Conservation (phyloP, 2,329 filamentous ascomycete species). For the Talaromyces rugulosus region DNA sequence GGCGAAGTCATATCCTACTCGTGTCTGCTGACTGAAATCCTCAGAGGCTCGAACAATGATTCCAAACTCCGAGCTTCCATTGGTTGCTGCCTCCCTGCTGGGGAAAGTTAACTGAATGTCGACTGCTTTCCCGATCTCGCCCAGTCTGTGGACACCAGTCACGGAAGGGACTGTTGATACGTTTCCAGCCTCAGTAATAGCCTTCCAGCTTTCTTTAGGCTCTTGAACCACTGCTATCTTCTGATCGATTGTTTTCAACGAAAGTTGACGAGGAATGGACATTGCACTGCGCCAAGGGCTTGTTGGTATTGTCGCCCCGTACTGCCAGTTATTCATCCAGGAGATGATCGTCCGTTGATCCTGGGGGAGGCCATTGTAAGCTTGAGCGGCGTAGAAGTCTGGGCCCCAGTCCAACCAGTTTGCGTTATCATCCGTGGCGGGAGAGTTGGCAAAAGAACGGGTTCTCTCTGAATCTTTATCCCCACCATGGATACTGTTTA, state of each 20-base stretch:
- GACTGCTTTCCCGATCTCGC: conserved; percentile 16
- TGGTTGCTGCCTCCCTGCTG: background rate
- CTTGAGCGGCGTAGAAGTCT: conserved; percentile 25
- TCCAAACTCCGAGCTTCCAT: conserved; percentile 16
- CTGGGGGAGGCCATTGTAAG: conserved; percentile 20
- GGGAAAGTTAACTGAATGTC: conserved; percentile 20
- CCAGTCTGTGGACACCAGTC: conserved; percentile 15
- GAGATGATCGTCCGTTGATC: conserved; percentile 17
- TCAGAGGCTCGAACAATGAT: conserved; percentile 18
- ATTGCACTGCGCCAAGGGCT: conserved; percentile 25
- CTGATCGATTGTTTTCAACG: conserved; percentile 16
- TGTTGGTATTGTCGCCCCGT: conserved; percentile 20
- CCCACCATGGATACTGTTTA: conserved; percentile 11
- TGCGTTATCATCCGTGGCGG: conserved; percentile 15
- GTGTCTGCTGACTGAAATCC: conserved; percentile 19
- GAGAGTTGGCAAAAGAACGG: no score
- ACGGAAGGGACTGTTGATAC: conserved; percentile 6
- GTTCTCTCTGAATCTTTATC: no score
- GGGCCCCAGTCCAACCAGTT: conserved; percentile 29
- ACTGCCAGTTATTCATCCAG: conserved; percentile 32
- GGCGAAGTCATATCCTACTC: conserved; percentile 25
- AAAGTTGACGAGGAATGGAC: conserved; percentile 19
- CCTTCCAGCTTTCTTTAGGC: background rate
- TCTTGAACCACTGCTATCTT: conserved; percentile 7
- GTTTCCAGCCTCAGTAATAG: background rate